Conservation (phyloP, 2,329 filamentous ascomycete species). For the Metarhizium rileyi region DNA sequence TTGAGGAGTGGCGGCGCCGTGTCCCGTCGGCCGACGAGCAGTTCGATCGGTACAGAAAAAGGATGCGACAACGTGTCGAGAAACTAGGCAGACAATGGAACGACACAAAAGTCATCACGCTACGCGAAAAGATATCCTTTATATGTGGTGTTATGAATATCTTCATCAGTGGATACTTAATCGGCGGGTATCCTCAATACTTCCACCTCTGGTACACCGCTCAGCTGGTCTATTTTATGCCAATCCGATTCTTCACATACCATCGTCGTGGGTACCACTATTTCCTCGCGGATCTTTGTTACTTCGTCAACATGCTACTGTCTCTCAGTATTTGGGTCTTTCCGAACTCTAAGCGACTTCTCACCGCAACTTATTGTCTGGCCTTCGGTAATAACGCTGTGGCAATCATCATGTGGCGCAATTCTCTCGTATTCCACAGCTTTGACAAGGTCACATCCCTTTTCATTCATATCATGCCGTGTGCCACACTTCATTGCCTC, state of each 20-base stretch:
- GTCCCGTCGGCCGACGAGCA: constrained; percentile 85
- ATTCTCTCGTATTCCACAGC: constrained; percentile 95
- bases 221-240: constrained; percentile 92
- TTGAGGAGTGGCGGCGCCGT: constrained; percentile 84
- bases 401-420: constrained; percentile 98
- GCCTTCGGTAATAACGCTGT: constrained; percentile 95
- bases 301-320: constrained; percentile 88
- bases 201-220: constrained; percentile 90
- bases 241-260: constrained; percentile 86
- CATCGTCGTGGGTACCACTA: constrained; percentile 90
- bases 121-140: constrained; percentile 90
- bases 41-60: constrained; percentile 78
- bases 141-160: constrained; percentile 96
- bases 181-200: constrained; percentile 73
- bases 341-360: constrained; percentile 78
- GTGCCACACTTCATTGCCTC: constrained; percentile 82
- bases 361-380: constrained; percentile 86
- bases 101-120: constrained; percentile 76
- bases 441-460: constrained; percentile 96
- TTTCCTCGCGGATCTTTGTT: constrained; percentile 93
- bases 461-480: constrained; percentile 99
- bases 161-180: constrained; percentile 89
- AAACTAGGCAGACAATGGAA: constrained; percentile 79
- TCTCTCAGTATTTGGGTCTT: constrained; percentile 83
- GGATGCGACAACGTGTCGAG: constrained; percentile 84